A percentile compares a stretch with the other conserved stretches of the same genome.
Evolutionary conservation across 768 basidiomycete genomes (phyloP).

Genomic region (Melanogaster broomeanus): DNA sequence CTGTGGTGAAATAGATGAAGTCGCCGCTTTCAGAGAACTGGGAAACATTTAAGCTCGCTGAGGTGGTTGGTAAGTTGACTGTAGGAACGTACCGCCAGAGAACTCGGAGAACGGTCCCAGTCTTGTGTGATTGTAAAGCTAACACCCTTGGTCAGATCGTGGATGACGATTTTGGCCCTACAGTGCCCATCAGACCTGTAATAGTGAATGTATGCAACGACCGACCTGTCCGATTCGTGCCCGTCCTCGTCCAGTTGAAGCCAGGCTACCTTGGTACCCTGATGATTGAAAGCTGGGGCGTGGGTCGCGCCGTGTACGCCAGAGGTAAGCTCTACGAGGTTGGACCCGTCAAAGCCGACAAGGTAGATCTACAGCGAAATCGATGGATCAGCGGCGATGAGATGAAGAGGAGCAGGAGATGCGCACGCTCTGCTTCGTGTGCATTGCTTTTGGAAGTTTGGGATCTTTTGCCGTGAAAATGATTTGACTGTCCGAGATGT

Average conservation of each 20-base stretch:
- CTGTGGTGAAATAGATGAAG: slow-evolving; percentile 72
- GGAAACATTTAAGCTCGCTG: neutral
- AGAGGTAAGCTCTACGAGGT: slow-evolving; percentile 72
- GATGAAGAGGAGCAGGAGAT: neutral
- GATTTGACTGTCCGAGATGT: slow-evolving; percentile 66
- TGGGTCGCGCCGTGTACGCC: slow-evolving; percentile 84
- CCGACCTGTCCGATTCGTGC: slow-evolving; percentile 81
- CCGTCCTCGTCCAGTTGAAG: slow-evolving; percentile 85
- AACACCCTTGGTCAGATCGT: slow-evolving; percentile 67
- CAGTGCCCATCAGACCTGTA: neutral
- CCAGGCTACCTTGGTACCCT: slow-evolving; percentile 82
- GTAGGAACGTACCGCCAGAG: slow-evolving; percentile 13
- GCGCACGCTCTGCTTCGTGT: slow-evolving; percentile 85
- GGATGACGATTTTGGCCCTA: slow-evolving; percentile 78
- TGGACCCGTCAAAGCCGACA: slow-evolving; percentile 54
- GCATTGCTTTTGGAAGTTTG: slow-evolving; percentile 70
- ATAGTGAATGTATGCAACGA: neutral
- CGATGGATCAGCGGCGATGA: neutral
- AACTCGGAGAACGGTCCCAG: slow-evolving; percentile 80
- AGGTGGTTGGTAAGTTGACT: neutral
- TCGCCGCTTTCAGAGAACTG: slow-evolving; percentile 77
- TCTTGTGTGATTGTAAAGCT: slow-evolving; percentile 73
- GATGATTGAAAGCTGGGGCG: slow-evolving; percentile 64
- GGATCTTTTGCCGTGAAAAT: slow-evolving; percentile 89
- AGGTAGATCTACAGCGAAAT: slow-evolving; percentile 60